Evolutionary conservation across 257 asterid genomes (phyloP), one percentile per base, ranked within the genome.

Genomic region (Craterostigma plantagineum): DNA sequence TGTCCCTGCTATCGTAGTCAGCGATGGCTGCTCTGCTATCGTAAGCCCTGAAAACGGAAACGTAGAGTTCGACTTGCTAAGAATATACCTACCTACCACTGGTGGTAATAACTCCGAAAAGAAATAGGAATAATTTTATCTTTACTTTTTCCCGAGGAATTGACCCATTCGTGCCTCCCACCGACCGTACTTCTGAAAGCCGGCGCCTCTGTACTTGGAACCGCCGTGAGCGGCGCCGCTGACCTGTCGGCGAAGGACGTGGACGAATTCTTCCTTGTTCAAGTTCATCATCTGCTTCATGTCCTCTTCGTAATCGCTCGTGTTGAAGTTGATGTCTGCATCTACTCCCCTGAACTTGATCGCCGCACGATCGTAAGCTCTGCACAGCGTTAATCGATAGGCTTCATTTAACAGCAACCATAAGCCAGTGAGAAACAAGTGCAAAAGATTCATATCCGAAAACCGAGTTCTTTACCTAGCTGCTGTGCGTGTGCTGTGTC

Each of bases 401-500:
- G n/a, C n/a, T n/a, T n/a, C n/a, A n/a, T n/a, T n/a, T n/a, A n/a
- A n/a, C n/a, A n/a, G n/a, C n/a, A n/a, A n/a, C n/a, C n/a, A n/a
- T n/a, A 23, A 23, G 30, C 2, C n/a, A n/a, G n/a, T n/a, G n/a
- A n/a, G n/a, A n/a, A n/a, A n/a, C n/a, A n/a, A n/a, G n/a, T n/a
- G n/a, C n/a, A n/a, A n/a, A n/a, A n/a, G n/a, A n/a, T n/a, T n/a
- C n/a, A 54, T 33, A 41, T 3, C 14, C 47, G 45, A 8, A 43
- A 14, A 15, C 14, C 14, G 40, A 46, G 14, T 43, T 30, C 23
- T 53, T 53, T 58, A 73, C 91, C 77, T 65, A 67, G 90, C 90
- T 18, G 90, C 90, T 38, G n/a, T n/a, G 71, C 53, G 57, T 69
- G 76, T 59, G 90, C 82, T 10, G 90, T 73, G 63, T 77, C 91